These are phyloP conservation scores for Diaporthe helianthi DNA, from an alignment of 2,329 filamentous ascomycete species.

Conservation along the genomic window DNA sequence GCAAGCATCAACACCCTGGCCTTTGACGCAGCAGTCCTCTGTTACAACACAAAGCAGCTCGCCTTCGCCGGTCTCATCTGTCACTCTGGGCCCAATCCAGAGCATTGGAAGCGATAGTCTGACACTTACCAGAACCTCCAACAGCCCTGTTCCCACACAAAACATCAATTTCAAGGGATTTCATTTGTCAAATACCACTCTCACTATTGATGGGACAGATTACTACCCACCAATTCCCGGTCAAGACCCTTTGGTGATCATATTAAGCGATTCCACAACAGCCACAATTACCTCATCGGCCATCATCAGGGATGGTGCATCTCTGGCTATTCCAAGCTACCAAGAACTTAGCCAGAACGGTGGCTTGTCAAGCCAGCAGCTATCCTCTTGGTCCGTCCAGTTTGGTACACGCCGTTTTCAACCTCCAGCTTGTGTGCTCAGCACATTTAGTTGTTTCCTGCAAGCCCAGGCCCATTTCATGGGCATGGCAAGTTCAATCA, in stretches of 20 bases:
- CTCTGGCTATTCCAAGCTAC: not conserved
- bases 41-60: not conserved
- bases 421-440: not conserved
- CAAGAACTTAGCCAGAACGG: not conserved
- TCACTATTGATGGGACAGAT: not conserved
- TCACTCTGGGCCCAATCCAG: not conserved
- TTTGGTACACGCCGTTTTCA: not conserved
- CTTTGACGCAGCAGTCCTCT: not conserved
- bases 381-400: not conserved
- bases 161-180: not conserved
- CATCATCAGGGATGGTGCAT: not conserved
- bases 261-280: slow-evolving; percentile 13
- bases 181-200: not conserved
- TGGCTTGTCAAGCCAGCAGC: not conserved
- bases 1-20: not conserved
- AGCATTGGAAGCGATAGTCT: not conserved
- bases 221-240: not conserved
- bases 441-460: not conserved
- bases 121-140: not conserved
- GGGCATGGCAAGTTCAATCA: not conserved
- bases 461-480: not conserved
- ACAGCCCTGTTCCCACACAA: not conserved
- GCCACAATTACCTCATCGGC: not conserved
- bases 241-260: not conserved
- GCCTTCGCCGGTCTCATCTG: not conserved